phyloP scores from a whole-genome alignment of 352 stramenopile genomes.

The Phytophthora niederhauseri region DNA sequence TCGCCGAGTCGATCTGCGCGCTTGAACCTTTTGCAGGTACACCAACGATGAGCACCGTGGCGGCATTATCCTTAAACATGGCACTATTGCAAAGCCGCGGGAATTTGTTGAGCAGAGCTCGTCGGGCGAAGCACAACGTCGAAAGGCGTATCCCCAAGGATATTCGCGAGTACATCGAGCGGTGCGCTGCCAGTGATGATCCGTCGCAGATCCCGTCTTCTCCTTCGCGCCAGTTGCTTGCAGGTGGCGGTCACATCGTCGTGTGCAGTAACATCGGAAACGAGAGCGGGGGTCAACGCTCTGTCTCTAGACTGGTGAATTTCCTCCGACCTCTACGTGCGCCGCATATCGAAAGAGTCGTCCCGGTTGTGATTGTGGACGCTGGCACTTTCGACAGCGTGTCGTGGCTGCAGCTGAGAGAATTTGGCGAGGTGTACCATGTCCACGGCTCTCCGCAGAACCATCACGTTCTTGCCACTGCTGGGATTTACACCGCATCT shows the following conservation, averaged over 20 bases:
- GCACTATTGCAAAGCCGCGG: slow-evolving; percentile 38
- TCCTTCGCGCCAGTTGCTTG: slow-evolving; percentile 50
- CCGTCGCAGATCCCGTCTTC: slow-evolving; percentile 44
- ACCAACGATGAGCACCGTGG: slow-evolving; percentile 32
- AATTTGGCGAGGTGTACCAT: slow-evolving; percentile 83
- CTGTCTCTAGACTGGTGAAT: slow-evolving; percentile 69
- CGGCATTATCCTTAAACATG: slow-evolving; percentile 38
- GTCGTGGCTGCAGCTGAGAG: slow-evolving; percentile 68
- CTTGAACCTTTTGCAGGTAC: slow-evolving; percentile 51
- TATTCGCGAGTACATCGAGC: slow-evolving; percentile 67
- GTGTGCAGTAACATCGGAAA: slow-evolving; percentile 81
- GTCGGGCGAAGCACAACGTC: slow-evolving; percentile 72
- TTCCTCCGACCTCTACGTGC: slow-evolving; percentile 79
- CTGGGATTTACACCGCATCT: slow-evolving; percentile 82
- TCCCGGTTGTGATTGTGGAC: slow-evolving; percentile 82
- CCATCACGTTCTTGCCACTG: slow-evolving; percentile 68
- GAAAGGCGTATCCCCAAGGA: slow-evolving; percentile 65
- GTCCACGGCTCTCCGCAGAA: slow-evolving; percentile 77
- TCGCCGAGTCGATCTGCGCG: slow-evolving; percentile 70
- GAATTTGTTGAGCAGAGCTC: slow-evolving; percentile 60
- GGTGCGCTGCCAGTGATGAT: slow-evolving; percentile 37
- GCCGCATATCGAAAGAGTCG: slow-evolving; percentile 64
- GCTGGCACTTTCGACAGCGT: slow-evolving; percentile 64
- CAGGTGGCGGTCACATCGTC: slow-evolving; percentile 72
- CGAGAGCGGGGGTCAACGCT: slow-evolving; percentile 62